phyloP scores from a whole-genome alignment of 495 filamentous ascomycete genomes.

The Bacidia rubella region DNA sequence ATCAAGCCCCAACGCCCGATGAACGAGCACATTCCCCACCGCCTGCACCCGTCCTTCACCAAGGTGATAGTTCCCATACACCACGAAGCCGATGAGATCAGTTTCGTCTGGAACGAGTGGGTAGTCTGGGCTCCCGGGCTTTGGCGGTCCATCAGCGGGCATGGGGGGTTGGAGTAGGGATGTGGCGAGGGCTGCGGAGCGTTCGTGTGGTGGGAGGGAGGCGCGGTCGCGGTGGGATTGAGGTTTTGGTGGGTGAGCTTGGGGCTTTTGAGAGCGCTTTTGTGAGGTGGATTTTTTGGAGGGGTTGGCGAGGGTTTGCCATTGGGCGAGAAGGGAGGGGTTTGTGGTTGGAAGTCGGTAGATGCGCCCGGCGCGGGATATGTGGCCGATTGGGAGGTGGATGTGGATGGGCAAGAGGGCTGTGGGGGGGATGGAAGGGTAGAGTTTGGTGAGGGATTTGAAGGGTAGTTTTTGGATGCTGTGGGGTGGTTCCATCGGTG shows the following conservation, averaged over 20 bases:
- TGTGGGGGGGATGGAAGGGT: constrained; percentile 7
- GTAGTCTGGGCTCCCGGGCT: constrained; percentile 36
- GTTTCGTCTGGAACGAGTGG: constrained; percentile 55
- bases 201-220: constrained; percentile 9
- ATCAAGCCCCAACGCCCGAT: constrained; percentile 32
- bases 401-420: constrained; percentile 38
- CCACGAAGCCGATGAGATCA: constrained; percentile 86
- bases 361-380: constrained; percentile 49
- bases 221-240: background rate
- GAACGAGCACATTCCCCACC: constrained; percentile 55
- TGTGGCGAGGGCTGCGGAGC: constrained; percentile 28
- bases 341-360: constrained; percentile 51
- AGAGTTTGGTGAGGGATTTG: constrained; percentile 11
- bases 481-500: constrained; percentile 17
- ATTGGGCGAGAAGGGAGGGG: constrained; percentile 34
- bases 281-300: constrained; percentile 11
- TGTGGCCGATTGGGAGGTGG: constrained; percentile 45
- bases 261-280: constrained; percentile 3
- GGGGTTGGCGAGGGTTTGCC: constrained; percentile 31
- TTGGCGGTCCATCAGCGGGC: constrained; percentile 10
- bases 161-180: constrained; percentile 30
- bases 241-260: background rate
- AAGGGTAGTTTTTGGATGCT: constrained; percentile 25
- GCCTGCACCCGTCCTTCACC: constrained; percentile 63
- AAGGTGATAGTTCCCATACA: constrained; percentile 71